Percentiles rank a stretch among this genome's conserved stretches.
phyloP scores from a whole-genome alignment of 345 rosid species.

The Eucalyptus curtisii region DNA sequence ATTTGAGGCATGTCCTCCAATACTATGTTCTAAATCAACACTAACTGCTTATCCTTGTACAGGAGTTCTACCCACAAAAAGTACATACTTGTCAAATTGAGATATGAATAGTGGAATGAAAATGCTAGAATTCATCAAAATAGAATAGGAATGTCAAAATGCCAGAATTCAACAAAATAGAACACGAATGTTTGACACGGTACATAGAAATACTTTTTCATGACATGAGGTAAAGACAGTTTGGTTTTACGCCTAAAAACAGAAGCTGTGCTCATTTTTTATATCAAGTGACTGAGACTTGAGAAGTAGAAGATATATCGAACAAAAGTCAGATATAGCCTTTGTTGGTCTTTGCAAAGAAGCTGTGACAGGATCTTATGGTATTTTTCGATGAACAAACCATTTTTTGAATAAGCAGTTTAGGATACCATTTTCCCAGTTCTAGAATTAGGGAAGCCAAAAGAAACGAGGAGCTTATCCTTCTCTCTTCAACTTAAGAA shows the following conservation, averaged over 20 bases:
- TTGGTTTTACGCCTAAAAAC: background rate
- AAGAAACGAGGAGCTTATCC: background rate
- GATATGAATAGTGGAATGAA: background rate
- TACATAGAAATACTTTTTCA: background rate
- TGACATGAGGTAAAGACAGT: background rate
- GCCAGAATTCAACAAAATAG: background rate
- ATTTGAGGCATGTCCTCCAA: background rate
- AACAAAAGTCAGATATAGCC: background rate
- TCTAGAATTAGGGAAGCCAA: background rate
- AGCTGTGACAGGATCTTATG: background rate
- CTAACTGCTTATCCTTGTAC: background rate
- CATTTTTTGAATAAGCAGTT: background rate
- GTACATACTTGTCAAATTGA: background rate
- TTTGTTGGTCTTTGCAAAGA: background rate
- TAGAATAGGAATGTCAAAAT: background rate
- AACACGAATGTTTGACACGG: background rate
- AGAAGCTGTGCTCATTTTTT: background rate
- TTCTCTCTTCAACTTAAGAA: background rate
- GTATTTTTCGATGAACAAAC: background rate
- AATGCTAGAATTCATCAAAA: background rate
- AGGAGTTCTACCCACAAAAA: background rate
- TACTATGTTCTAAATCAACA: background rate
- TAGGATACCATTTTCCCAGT: background rate
- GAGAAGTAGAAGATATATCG: background rate
- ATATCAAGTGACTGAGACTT: background rate